Percentiles rank a stretch among this genome's conserved stretches.
Conservation (phyloP, 208 protist genomes). For the Crithidia acanthocephali region DNA sequence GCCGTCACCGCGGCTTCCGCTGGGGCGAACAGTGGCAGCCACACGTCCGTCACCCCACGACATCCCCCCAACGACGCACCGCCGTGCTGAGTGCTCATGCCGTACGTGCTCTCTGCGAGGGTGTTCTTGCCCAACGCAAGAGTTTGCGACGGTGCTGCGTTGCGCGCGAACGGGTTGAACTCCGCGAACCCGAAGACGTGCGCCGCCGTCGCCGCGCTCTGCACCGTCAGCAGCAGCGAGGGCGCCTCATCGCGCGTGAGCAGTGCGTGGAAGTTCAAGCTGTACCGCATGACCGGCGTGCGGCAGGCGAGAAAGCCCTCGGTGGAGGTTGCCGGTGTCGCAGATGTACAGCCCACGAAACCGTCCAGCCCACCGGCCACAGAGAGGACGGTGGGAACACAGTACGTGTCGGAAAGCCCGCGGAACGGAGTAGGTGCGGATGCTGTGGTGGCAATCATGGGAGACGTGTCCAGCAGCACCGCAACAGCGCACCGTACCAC, state of each 20-base stretch:
- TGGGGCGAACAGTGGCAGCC: slow-evolving; percentile 53
- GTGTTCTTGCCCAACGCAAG: no score
- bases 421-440: not conserved
- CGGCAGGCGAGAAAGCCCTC: not conserved
- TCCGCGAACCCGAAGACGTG: slow-evolving; percentile 49
- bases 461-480: slow-evolving; percentile 15
- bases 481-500: slow-evolving; percentile 45
- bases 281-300: slow-evolving; percentile 46
- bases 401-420: not conserved
- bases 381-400: slow-evolving; percentile 22
- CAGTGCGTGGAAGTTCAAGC: slow-evolving; percentile 40
- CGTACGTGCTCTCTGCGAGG: no score
- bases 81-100: no score
- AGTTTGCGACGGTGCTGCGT: not conserved
- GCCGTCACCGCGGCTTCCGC: slow-evolving; percentile 6
- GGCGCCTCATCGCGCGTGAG: slow-evolving; percentile 37
- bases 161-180: slow-evolving; percentile 40
- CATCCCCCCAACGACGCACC: no score
- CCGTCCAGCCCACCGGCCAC: slow-evolving; percentile 27
- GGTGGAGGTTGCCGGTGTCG: not conserved
- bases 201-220: slow-evolving; percentile 33
- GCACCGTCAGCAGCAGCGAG: slow-evolving; percentile 50
- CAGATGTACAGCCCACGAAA: not conserved
- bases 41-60: slow-evolving; percentile 31
- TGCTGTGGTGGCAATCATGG: not conserved